phyloP scores from a whole-genome alignment of 768 basidiomycete species.

The Lactifluus pinguis region DNA sequence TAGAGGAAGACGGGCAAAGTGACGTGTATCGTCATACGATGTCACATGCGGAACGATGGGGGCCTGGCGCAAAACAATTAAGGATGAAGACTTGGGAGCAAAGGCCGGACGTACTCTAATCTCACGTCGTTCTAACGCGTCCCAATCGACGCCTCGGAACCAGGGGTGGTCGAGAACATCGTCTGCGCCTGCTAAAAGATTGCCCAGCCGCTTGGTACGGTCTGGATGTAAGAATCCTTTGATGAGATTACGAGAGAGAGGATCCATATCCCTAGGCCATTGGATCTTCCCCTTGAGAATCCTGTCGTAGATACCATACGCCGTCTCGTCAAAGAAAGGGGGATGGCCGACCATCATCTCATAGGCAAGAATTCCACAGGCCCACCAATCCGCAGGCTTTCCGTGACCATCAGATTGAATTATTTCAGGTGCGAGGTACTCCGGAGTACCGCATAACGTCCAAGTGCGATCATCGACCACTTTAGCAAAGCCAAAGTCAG shows the following conservation, averaged over 20 bases:
- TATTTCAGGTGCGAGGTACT: slow-evolving; percentile 97
- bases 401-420: slow-evolving; percentile 97
- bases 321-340: slow-evolving; percentile 97
- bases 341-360: slow-evolving; percentile 99
- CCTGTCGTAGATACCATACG: slow-evolving; percentile 97
- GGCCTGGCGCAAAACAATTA: slow-evolving; percentile 38
- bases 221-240: slow-evolving; percentile 86
- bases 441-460: slow-evolving; percentile 93
- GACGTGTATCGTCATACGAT: slow-evolving; percentile 74
- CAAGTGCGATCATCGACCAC: slow-evolving; percentile 96
- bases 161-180: slow-evolving; percentile 89
- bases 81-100: slow-evolving; percentile 2
- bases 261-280: slow-evolving; percentile 88
- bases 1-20: slow-evolving; percentile 75
- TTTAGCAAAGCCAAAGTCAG: slow-evolving; percentile 98
- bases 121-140: slow-evolving; percentile 73
- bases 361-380: slow-evolving; percentile 91
- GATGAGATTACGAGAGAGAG: slow-evolving; percentile 82
- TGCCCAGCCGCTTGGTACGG: slow-evolving; percentile 83
- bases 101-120: slow-evolving; percentile 52
- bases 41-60: slow-evolving; percentile 80
- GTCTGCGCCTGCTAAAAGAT: slow-evolving; percentile 84
- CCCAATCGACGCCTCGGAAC: slow-evolving; percentile 96
- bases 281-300: slow-evolving; percentile 82
- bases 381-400: slow-evolving; percentile 99